phyloP scores from a whole-genome alignment of 805 yeast species.

The Cyberlindnera maclurae region DNA sequence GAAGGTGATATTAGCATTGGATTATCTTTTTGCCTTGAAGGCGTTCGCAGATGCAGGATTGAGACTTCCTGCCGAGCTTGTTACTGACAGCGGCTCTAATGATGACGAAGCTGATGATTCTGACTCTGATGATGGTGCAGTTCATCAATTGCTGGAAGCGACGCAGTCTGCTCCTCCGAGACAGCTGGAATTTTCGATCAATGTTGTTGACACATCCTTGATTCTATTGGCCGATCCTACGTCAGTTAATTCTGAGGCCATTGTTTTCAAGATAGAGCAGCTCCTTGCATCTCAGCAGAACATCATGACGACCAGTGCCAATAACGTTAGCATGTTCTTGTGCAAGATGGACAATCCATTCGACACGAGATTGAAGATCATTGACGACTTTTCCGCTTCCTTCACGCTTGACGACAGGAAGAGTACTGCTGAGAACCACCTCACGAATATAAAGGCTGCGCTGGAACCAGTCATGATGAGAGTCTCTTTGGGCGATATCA shows the following conservation, averaged over 20 bases:
- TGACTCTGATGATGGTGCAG: constrained; percentile 4
- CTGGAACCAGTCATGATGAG: constrained; percentile 78
- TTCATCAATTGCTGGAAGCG: constrained; percentile 5
- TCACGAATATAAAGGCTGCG: constrained; percentile 61
- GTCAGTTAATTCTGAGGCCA: constrained; percentile 65
- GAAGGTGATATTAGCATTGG: constrained; percentile 72
- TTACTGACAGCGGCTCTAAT: background rate
- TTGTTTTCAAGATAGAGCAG: constrained; percentile 84
- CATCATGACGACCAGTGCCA: constrained; percentile 57
- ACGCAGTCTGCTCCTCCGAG: constrained; percentile 3
- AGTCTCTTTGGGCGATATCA: constrained; percentile 79
- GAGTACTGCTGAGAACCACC: constrained; percentile 46
- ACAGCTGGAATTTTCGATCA: constrained; percentile 49
- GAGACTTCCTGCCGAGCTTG: constrained; percentile 11
- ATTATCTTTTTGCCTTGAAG: constrained; percentile 73
- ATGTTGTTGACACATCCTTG: constrained; percentile 69
- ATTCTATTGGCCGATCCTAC: constrained; percentile 77
- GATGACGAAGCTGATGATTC: background rate
- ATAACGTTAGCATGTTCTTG: constrained; percentile 81
- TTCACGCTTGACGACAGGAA: constrained; percentile 66
- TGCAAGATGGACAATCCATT: constrained; percentile 65
- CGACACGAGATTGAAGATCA: constrained; percentile 57
- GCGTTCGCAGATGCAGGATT: constrained; percentile 49
- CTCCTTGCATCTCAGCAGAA: constrained; percentile 62
- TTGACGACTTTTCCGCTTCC: constrained; percentile 85